Base-by-base conservation (phyloP, 2,329 filamentous ascomycete species). In the Calonectria ilicicola region DNA sequence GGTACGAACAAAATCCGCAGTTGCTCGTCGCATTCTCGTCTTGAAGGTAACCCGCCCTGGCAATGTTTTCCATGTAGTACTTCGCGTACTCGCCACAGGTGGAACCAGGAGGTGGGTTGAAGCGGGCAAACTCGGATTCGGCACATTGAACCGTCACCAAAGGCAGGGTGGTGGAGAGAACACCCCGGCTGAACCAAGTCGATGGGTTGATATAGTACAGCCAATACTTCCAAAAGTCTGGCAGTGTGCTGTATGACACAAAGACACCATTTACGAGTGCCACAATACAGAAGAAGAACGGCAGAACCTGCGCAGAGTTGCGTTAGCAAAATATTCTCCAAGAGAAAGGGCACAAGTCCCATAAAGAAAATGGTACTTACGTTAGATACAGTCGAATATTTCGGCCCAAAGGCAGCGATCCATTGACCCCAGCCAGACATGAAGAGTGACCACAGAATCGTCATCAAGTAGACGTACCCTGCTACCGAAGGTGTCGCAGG, bases 251-350 rank as follows among this genome's bases (percentile, higher is more conserved):
- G 82, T 94, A 95, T 0, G 93, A 91, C 3, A 92, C 88, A 10
- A 95, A 89, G 40, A 95, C 91, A 74, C 94, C 94, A 84, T 94
- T 95, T 87, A 95, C 95, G 29, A 94, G 83, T 40, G 88, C 89
- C 78, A 94, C 92, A 86, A 94, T 91, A 82, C 95, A 91, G 85
- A 95, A 93, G 88, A 96, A 94, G 86, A 95, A 95, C 1, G 93
- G 93, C 7, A 95, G 86, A 26, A 92, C 84, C 84, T 87, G 66
- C 14, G 15, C 5, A n/a, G 17, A n/a, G 21, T 4, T 7, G 32
- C 44, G 44, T 68, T n/a, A 68, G 56, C 23, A 62, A 38, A 5
- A 1, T 2, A 8, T 5, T n/a, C 47, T 29, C 17, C 4, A 12
- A 15, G 12, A 40, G n/a, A 47, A 3, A 49, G 44, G 51, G 35